Percentiles rank a stretch among this genome's conserved stretches.
Conservation (phyloP, 352 stramenopile species). For the Globisporangium okanoganense region DNA sequence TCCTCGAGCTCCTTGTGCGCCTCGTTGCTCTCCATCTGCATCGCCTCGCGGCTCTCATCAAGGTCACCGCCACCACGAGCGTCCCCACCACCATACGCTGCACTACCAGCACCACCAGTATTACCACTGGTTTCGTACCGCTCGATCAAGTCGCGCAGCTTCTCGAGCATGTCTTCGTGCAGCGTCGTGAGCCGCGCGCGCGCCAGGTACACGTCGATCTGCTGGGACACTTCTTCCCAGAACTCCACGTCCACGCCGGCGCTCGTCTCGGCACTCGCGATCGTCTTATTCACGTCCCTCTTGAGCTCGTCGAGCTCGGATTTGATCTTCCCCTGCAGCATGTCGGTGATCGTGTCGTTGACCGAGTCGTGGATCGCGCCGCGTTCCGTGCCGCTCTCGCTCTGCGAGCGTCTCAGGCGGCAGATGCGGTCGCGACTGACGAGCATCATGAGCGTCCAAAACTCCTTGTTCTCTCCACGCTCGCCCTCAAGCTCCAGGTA, state of each 20-base stretch:
- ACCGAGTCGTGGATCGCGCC: slow-evolving; percentile 85
- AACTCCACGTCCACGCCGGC: slow-evolving; percentile 90
- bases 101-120: slow-evolving; percentile 13
- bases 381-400: slow-evolving; percentile 62
- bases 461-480: slow-evolving; percentile 63
- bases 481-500: slow-evolving; percentile 90
- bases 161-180: slow-evolving; percentile 93
- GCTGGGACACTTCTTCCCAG: slow-evolving; percentile 91
- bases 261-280: slow-evolving; percentile 45
- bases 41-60: slow-evolving; percentile 67
- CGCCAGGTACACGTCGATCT: slow-evolving; percentile 91
- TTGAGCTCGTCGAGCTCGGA: slow-evolving; percentile 45
- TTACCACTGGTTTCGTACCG: slow-evolving; percentile 20
- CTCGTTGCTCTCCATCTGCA: slow-evolving; percentile 61
- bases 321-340: slow-evolving; percentile 83
- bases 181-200: slow-evolving; percentile 85
- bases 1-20: slow-evolving; percentile 63
- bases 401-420: slow-evolving; percentile 51
- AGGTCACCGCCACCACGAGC: not conserved
- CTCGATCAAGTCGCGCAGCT: slow-evolving; percentile 81
- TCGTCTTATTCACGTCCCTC: slow-evolving; percentile 62
- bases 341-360: slow-evolving; percentile 84
- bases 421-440: slow-evolving; percentile 77
- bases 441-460: slow-evolving; percentile 83
- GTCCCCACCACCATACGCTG: slow-evolving; percentile 21